Evolutionary conservation across 2,329 filamentous ascomycete genomes (phyloP).

Genomic region (Aspergillus novoparasiticus): DNA sequence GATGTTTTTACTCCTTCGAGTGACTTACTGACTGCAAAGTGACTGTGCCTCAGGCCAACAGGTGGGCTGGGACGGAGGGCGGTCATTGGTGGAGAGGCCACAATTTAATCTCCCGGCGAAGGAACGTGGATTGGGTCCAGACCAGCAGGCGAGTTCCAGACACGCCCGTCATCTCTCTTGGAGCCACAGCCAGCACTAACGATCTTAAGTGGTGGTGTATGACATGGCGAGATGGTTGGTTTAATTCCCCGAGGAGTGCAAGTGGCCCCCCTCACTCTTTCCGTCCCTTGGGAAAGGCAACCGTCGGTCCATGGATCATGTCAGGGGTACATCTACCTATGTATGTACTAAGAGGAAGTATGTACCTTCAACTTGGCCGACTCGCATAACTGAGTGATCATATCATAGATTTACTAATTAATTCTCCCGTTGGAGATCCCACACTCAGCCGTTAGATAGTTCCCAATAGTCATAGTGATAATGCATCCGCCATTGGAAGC

Average conservation of each 20-base stretch:
- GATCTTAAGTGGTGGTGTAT: neutral
- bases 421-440: neutral
- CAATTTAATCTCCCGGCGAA: slow-evolving; percentile 20
- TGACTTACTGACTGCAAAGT: neutral
- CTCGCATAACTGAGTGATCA: neutral
- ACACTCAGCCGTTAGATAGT: neutral
- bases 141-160: slow-evolving; percentile 9
- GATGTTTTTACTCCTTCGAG: neutral
- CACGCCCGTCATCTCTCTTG: neutral
- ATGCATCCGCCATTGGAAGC: neutral
- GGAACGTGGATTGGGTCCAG: slow-evolving; percentile 23
- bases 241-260: neutral
- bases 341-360: too few relatives aligned
- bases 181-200: neutral
- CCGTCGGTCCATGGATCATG: neutral
- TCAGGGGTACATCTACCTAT: slow-evolving; percentile 2
- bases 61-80: neutral
- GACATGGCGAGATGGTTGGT: neutral
- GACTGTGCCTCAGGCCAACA: slow-evolving; percentile 16
- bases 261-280: neutral
- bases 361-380: neutral
- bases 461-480: neutral
- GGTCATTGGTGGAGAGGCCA: slow-evolving; percentile 17
- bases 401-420: neutral
- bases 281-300: neutral